These are phyloP conservation scores for Nothophoma quercina DNA, from an alignment of 2,329 filamentous ascomycete genomes.

Conservation along the genomic window DNA sequence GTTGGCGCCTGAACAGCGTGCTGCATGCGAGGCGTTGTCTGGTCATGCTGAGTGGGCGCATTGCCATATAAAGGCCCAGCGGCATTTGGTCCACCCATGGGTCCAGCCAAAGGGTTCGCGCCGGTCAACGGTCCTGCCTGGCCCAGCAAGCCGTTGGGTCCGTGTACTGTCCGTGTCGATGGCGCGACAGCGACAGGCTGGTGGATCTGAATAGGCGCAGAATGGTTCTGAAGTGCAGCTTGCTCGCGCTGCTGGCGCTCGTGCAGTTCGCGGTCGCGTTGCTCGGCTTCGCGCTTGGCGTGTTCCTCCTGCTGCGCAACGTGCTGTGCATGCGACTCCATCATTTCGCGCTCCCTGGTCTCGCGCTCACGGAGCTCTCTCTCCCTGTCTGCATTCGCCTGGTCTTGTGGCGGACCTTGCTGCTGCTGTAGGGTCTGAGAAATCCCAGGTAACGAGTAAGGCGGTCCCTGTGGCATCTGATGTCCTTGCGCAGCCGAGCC, in stretches of 20 bases:
- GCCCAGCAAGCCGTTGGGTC: conserved; percentile 82
- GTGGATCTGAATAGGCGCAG: conserved; percentile 88
- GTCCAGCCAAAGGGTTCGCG: conserved; percentile 57
- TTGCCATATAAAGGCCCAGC: conserved; percentile 74
- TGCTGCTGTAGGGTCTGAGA: conserved; percentile 51
- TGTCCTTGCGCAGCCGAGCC: conserved; percentile 44
- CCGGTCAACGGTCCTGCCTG: conserved; percentile 62
- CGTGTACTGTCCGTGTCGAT: conserved; percentile 83
- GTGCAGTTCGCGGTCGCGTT: conserved; percentile 65
- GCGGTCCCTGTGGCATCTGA: conserved; percentile 47
- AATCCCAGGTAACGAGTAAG: conserved; percentile 55
- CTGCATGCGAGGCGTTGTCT: conserved; percentile 66
- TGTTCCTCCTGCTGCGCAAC: conserved; percentile 63
- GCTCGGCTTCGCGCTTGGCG: conserved; percentile 52
- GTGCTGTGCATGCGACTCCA: conserved; percentile 57
- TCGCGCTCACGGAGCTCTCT: conserved; percentile 56
- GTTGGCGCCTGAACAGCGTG: conserved; percentile 64
- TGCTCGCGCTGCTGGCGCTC: conserved; percentile 68
- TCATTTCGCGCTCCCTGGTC: conserved; percentile 59
- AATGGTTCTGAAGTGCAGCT: conserved; percentile 82
- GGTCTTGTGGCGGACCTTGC: conserved; percentile 48
- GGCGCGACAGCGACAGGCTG: conserved; percentile 83
- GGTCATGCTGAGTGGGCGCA: conserved; percentile 67
- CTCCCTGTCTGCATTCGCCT: conserved; percentile 52
- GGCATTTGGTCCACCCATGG: conserved; percentile 66